phyloP scores from a whole-genome alignment of 768 basidiomycete species.

The Rhodotorula sphaerocarpa region DNA sequence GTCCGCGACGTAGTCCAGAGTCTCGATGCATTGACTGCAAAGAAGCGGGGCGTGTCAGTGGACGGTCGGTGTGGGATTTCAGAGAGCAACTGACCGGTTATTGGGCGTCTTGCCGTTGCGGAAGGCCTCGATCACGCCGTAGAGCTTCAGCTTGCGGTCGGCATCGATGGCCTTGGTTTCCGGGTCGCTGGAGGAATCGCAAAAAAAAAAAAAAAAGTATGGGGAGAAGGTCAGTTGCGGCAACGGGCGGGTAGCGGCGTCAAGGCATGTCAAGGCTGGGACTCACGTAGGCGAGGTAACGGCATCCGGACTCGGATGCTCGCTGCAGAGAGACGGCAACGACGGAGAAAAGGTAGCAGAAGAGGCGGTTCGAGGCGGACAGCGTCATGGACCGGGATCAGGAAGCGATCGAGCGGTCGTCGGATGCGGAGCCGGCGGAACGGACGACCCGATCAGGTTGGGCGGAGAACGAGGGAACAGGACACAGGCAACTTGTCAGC shows the following conservation, averaged over 20 bases:
- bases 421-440: too few species aligned
- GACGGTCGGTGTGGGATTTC: too few species aligned
- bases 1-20: slow-evolving; percentile 59
- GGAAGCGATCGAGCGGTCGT: too few species aligned
- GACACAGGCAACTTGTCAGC: too few species aligned
- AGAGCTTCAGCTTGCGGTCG: slow-evolving; percentile 69
- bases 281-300: slow-evolving; percentile 4
- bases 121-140: slow-evolving; percentile 61
- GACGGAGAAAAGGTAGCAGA: background rate
- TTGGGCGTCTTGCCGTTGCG: slow-evolving; percentile 47
- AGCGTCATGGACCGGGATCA: too few species aligned
- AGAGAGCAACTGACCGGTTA: slow-evolving; percentile 36
- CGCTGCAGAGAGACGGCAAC: background rate
- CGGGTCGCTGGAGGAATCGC: background rate
- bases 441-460: too few species aligned
- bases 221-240: background rate
- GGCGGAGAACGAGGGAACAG: too few species aligned
- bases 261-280: background rate
- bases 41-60: too few species aligned
- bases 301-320: slow-evolving; percentile 22
- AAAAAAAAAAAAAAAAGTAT: too few species aligned
- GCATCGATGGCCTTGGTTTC: slow-evolving; percentile 56
- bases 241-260: background rate
- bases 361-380: background rate
- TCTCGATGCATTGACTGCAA: slow-evolving; percentile 40